Conservation (phyloP, 2,329 filamentous ascomycete species). For the Aspergillus costaricaensis region DNA sequence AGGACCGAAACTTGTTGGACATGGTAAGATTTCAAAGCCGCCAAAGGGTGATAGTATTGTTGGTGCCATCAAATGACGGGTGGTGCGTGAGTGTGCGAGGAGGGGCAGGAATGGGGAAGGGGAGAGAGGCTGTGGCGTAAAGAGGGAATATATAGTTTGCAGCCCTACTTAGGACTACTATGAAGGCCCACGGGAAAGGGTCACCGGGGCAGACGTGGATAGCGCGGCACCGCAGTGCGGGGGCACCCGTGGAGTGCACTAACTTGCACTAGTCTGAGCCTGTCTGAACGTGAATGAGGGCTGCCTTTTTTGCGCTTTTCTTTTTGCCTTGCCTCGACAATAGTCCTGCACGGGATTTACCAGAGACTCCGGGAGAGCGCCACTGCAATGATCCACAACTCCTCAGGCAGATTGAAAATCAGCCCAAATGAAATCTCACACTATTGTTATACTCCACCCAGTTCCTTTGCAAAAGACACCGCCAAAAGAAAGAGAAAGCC, state of each 20-base stretch:
- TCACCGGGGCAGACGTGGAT: constrained; percentile 13
- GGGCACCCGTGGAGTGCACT: constrained; percentile 1
- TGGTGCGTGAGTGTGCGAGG: neutral
- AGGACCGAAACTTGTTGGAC: constrained; percentile 20
- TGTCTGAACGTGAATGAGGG: neutral
- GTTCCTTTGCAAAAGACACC: neutral
- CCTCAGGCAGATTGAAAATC: neutral
- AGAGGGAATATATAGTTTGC: constrained; percentile 13
- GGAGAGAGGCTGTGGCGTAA: neutral
- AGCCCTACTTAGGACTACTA: neutral
- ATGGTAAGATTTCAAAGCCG: constrained; percentile 11
- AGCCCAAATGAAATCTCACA: neutral
- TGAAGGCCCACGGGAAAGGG: constrained; percentile 2
- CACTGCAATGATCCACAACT: neutral
- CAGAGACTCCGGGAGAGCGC: neutral
- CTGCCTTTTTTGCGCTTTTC: neutral
- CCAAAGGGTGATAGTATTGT: neutral
- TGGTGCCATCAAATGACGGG: neutral
- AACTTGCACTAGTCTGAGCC: neutral
- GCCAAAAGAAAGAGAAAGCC: neutral
- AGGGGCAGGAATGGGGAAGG: neutral
- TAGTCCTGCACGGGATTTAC: neutral
- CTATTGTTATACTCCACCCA: neutral
- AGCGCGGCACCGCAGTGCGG: constrained; percentile 3
- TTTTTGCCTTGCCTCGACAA: neutral